These are phyloP conservation scores for Tremella fuciformis DNA, from an alignment of 768 basidiomycete species.

Conservation along the genomic window DNA sequence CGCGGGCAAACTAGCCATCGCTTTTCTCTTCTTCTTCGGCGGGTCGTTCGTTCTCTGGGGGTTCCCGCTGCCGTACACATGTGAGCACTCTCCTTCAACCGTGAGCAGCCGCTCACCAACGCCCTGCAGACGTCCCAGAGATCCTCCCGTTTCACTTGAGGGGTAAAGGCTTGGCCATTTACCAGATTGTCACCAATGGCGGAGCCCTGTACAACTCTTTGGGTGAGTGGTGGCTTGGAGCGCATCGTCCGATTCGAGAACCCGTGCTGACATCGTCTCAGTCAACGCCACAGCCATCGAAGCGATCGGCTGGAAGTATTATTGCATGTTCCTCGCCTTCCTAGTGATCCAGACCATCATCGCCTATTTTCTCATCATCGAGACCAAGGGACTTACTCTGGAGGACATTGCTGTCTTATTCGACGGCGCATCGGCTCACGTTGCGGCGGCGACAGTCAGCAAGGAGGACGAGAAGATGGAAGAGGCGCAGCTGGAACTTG, in stretches of 20 bases:
- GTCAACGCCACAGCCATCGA: constrained; percentile 34
- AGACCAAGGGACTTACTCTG: constrained; percentile 19
- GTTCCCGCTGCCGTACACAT: background rate
- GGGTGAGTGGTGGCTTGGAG: too few species aligned
- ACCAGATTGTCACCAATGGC: constrained; percentile 9
- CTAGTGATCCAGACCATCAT: background rate
- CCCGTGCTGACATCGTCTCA: background rate
- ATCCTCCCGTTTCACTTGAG: constrained; percentile 26
- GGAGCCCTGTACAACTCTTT: constrained; percentile 4
- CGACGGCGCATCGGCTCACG: constrained; percentile 21
- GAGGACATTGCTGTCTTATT: constrained; percentile 24
- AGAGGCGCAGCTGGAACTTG: background rate
- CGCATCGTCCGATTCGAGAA: too few species aligned
- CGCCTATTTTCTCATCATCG: constrained; percentile 17
- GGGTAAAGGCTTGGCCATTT: constrained; percentile 30
- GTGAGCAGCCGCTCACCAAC: background rate
- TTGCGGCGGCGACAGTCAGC: background rate
- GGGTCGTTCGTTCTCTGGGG: background rate
- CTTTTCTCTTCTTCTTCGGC: background rate
- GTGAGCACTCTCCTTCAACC: background rate
- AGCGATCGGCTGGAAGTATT: constrained; percentile 30
- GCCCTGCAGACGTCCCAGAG: constrained; percentile 33
- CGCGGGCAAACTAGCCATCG: background rate
- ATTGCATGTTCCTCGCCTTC: background rate
- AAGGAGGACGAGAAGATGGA: background rate